Evolutionary conservation across 495 filamentous ascomycete species (phyloP), one percentile per base, ranked within the genome.

Genomic region (Penicillium atrosanguineum): DNA sequence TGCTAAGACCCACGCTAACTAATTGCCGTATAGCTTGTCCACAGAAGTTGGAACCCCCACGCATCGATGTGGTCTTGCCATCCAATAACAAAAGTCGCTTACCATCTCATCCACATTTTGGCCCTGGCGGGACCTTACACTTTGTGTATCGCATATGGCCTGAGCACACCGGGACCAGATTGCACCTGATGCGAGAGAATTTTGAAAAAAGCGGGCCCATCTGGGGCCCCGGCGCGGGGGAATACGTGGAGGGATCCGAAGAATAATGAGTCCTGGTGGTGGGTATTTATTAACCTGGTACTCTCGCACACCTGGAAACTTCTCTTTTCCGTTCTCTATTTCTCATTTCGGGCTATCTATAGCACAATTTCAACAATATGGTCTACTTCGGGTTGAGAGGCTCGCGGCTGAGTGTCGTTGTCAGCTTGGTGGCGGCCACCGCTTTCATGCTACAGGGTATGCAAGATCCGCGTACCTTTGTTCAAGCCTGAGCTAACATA

Each of bases 361-460:
- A 23, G 23, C 23, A 12, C 6, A 4, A 14, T 34, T 8, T 34
- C 4, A 14, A 12, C 31, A 15, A 34, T 5, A 34, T 34, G 31
- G 31, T 34, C 4, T 34, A 34, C 31, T 34, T 34, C 4, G 31
- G 31, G 9, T 34, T 34, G 31, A 34, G 31, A 34, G 31, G 31
- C 11, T 12, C 11, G 31, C 31, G 31, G 31, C 12, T 34, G 9
- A 34, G 31, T 8, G 31, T 34, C 11, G 46, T 58, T 28, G 56
- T 62, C 29, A 39, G 60, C 26, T 16, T 62, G 2, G 28, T 62
- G 38, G 60, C 56, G 4, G 60, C 60, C 16, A 52, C 59, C 2
- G 60, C 56, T 8, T 78, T 75, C 55, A 62, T 74, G 40, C 52
- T 79, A 14, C 76, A 78, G 50, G 76, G 78, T 8, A 34, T 4